phyloP scores from a whole-genome alignment of 352 stramenopile species.

The Saprolegnia parasitica region DNA sequence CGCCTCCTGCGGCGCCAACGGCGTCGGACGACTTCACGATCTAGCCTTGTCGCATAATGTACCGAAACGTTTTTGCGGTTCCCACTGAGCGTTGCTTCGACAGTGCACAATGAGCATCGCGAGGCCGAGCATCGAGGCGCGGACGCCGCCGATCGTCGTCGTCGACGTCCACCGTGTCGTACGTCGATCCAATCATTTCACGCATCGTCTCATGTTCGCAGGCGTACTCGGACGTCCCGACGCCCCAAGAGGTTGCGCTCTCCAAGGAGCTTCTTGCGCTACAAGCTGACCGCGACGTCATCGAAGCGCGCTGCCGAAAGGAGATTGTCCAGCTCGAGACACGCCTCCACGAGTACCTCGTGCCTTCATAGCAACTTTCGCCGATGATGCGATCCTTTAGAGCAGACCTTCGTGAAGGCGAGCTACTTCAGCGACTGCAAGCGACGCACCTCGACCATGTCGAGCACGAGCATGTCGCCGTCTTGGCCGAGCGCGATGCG shows the following conservation, averaged over 20 bases:
- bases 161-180: constrained; percentile 20
- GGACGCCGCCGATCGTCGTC: constrained; percentile 21
- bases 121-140: background rate
- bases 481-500: constrained; percentile 43
- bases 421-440: constrained; percentile 50
- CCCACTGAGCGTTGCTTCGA: no score
- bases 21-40: constrained; percentile 11
- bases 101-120: background rate
- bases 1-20: background rate
- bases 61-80: no score
- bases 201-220: constrained; percentile 28
- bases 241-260: constrained; percentile 65
- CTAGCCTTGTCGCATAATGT: background rate
- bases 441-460: constrained; percentile 60
- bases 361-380: background rate
- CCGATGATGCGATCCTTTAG: constrained; percentile 31
- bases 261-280: constrained; percentile 58
- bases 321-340: constrained; percentile 63
- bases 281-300: constrained; percentile 61
- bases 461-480: constrained; percentile 41
- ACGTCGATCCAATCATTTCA: background rate
- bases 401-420: constrained; percentile 50
- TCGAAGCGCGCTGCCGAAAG: constrained; percentile 52
- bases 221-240: constrained; percentile 67
- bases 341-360: constrained; percentile 64